A percentile compares a stretch with the other conserved stretches of the same genome.
These are phyloP conservation scores for Chamaenerion angustifolium DNA, from an alignment of 345 rosid species.

Conservation along the genomic window DNA sequence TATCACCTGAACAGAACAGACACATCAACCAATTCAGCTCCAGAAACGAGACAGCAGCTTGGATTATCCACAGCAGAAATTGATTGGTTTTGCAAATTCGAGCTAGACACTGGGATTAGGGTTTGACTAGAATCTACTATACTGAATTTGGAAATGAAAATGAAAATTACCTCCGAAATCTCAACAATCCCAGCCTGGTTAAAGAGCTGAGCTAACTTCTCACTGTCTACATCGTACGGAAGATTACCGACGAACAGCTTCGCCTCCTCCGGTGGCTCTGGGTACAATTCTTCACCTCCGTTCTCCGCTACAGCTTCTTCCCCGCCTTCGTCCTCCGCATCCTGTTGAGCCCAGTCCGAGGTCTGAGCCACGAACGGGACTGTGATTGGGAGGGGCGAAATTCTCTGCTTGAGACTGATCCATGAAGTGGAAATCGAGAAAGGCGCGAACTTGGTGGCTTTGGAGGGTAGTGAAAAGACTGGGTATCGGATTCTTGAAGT, in stretches of 20 bases:
- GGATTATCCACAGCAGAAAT: background rate
- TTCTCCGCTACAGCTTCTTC: constrained; percentile 25
- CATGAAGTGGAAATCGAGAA: constrained; percentile 19
- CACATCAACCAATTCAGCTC: background rate
- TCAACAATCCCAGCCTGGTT: constrained; percentile 88
- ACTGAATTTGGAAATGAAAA: background rate
- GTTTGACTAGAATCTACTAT: background rate
- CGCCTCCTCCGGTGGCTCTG: constrained; percentile 72
- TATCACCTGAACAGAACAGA: constrained; percentile 36
- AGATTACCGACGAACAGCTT: constrained; percentile 82
- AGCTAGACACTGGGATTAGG: background rate
- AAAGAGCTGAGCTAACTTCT: constrained; percentile 69
- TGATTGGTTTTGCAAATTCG: background rate
- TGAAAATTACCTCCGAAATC: constrained; percentile 58
- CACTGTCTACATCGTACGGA: constrained; percentile 69
- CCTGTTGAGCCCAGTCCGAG: constrained; percentile 36
- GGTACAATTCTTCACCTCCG: constrained; percentile 18
- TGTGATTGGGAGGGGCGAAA: constrained; percentile 13
- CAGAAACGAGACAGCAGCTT: background rate
- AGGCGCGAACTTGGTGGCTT: constrained; percentile 2
- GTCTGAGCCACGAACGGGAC: constrained; percentile 45
- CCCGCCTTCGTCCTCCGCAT: constrained; percentile 25
- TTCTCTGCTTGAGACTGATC: constrained; percentile 8
- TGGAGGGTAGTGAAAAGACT: constrained; percentile 3
- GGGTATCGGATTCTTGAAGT: constrained; percentile 6